These are phyloP conservation scores for Globisporangium echinulatum DNA, from an alignment of 352 stramenopile species.

Conservation along the genomic window DNA sequence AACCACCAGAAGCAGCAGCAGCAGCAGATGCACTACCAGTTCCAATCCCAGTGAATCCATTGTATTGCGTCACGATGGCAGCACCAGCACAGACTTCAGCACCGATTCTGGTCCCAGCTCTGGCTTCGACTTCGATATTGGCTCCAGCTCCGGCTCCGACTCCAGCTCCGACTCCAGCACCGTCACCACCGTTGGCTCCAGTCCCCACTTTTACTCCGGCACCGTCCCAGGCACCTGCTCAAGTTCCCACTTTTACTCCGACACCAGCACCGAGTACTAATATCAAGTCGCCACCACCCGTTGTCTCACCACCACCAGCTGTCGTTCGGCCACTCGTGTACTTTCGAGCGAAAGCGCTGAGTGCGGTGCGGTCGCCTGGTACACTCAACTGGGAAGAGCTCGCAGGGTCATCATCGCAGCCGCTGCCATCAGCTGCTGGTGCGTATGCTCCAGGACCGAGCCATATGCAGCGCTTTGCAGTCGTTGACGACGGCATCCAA, in stretches of 20 bases:
- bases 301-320: neutral
- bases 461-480: constrained; percentile 12
- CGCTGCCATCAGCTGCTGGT: constrained; percentile 1
- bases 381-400: constrained; percentile 23
- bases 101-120: too few species aligned
- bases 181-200: neutral
- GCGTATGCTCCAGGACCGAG: too few species aligned
- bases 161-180: too few species aligned
- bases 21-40: neutral
- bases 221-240: too few species aligned
- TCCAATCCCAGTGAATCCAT: neutral
- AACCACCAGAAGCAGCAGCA: neutral
- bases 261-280: too few species aligned
- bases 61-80: too few species aligned
- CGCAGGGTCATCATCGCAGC: neutral
- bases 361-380: constrained; percentile 10
- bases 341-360: neutral
- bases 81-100: too few species aligned
- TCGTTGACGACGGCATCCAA: constrained; percentile 22
- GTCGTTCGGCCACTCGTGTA: neutral
- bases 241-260: too few species aligned
- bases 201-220: neutral
- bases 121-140: too few species aligned
- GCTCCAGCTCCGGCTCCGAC: too few species aligned
- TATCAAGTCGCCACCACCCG: too few species aligned